These are phyloP conservation scores for Colletotrichum spaethianum DNA, from an alignment of 2,329 filamentous ascomycete species.

Conservation along the genomic window DNA sequence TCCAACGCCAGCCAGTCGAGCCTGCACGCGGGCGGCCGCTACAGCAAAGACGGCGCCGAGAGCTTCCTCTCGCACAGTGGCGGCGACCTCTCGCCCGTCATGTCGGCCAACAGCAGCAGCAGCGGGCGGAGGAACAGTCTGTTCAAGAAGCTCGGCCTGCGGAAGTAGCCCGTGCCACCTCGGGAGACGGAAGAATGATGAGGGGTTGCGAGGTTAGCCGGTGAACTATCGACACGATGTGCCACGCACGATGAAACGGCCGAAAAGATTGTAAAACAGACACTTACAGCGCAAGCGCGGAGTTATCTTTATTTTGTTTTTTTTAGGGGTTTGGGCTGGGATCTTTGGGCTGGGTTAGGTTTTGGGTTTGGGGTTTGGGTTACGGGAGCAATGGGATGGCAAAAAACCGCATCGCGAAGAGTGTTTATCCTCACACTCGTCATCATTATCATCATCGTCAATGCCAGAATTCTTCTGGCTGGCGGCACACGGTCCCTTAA, in stretches of 20 bases:
- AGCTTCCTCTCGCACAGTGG: constrained; percentile 51
- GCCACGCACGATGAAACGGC: constrained; percentile 35
- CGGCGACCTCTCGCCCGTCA: constrained; percentile 42
- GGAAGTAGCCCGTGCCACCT: constrained; percentile 29
- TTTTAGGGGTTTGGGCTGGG: neutral
- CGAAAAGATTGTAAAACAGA: constrained; percentile 36
- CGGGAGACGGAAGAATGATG: too few relatives aligned
- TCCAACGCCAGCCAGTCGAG: constrained; percentile 30
- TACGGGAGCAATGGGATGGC: neutral
- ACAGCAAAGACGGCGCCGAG: constrained; percentile 55
- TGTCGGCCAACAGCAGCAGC: constrained; percentile 14
- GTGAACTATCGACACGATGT: constrained; percentile 6
- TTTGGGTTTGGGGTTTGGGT: neutral
- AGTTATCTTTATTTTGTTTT: constrained; percentile 27
- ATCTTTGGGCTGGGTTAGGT: neutral
- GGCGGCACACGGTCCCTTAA: neutral
- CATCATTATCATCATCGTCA: neutral
- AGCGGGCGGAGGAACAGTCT: constrained; percentile 23
- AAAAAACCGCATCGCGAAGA: neutral
- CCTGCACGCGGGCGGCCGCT: constrained; percentile 36
- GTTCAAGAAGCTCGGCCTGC: constrained; percentile 34
- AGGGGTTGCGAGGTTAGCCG: neutral
- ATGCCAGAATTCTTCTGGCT: constrained; percentile 11
- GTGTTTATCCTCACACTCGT: neutral
- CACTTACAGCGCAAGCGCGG: constrained; percentile 38